phyloP scores from a whole-genome alignment of 805 yeast genomes.

The Pichia cabralensis region DNA sequence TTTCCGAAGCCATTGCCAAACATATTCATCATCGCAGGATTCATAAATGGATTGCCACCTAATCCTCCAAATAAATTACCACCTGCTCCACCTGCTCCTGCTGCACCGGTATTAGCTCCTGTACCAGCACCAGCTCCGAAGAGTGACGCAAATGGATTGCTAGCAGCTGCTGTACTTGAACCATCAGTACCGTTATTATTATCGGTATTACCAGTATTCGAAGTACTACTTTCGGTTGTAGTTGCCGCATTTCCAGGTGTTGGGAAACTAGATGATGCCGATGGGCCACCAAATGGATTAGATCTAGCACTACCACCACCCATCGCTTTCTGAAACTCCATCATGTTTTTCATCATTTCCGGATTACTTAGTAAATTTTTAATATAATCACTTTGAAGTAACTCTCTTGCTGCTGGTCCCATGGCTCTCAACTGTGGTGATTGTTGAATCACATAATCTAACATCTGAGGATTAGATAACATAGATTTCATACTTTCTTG shows the following conservation, averaged over 20 bases:
- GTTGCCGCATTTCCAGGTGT: constrained; percentile 35
- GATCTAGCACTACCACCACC: constrained; percentile 25
- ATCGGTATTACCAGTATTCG: constrained; percentile 9
- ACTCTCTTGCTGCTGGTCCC: constrained; percentile 84
- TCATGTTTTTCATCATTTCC: constrained; percentile 70
- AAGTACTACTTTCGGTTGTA: constrained; percentile 10
- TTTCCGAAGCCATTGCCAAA: constrained; percentile 42
- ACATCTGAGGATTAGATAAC: constrained; percentile 81
- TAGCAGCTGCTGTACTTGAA: constrained; percentile 26
- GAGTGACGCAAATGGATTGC: constrained; percentile 37
- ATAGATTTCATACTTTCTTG: constrained; percentile 75
- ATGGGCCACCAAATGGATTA: constrained; percentile 19
- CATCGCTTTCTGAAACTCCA: constrained; percentile 57
- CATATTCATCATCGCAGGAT: constrained; percentile 33
- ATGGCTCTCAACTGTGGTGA: constrained; percentile 75
- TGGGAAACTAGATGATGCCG: constrained; percentile 30
- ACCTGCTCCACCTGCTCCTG: constrained; percentile 17
- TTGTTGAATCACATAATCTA: constrained; percentile 70
- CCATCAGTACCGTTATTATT: constrained; percentile 11
- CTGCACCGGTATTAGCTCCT: constrained; percentile 16
- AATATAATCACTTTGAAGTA: constrained; percentile 76
- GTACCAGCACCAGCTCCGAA: constrained; percentile 18
- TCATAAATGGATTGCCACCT: constrained; percentile 20
- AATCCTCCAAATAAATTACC: constrained; percentile 13
- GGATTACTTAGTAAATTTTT: constrained; percentile 79